Evolutionary conservation across 345 rosid genomes (phyloP).

Genomic region (Moringa oleifera): DNA sequence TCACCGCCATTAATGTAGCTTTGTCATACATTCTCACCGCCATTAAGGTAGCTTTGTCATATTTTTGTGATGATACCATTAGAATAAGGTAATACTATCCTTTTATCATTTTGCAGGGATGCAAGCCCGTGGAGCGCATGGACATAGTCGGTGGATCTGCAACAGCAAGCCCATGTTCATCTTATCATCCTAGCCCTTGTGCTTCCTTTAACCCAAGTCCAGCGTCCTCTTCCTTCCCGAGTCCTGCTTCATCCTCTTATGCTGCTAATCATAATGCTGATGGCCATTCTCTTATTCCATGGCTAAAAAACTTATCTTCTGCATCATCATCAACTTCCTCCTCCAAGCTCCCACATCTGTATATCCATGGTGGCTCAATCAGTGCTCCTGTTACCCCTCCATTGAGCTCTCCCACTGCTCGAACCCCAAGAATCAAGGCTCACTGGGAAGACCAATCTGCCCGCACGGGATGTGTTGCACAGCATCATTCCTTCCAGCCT

Average conservation of each 20-base stretch:
- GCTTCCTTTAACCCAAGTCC: conserved; percentile 89
- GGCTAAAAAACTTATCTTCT: conserved; percentile 93
- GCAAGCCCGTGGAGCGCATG: conserved; percentile 77
- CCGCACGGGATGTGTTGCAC: conserved; percentile 41
- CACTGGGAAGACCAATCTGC: conserved; percentile 66
- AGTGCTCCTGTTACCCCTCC: conserved; percentile 99
- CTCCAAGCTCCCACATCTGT: conserved; percentile 63
- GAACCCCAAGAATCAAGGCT: conserved; percentile 59
- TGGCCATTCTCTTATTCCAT: conserved; percentile 75
- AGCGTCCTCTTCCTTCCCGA: conserved; percentile 78
- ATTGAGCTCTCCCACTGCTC: conserved; percentile 86
- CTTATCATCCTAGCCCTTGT: conserved; percentile 73
- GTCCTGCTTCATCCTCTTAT: conserved; percentile 73
- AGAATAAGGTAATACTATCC: too few species aligned
- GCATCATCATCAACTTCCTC: conserved; percentile 82
- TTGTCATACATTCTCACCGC: too few species aligned
- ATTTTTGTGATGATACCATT: too few species aligned
- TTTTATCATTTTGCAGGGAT: conserved; percentile 45
- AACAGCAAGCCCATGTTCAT: conserved; percentile 71
- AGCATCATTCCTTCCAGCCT: conserved; percentile 46
- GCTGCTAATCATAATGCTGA: conserved; percentile 57
- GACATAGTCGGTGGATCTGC: conserved; percentile 72
- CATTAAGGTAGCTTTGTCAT: too few species aligned
- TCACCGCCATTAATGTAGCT: too few species aligned
- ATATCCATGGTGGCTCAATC: conserved; percentile 75